Base-by-base conservation (phyloP, 2,329 filamentous ascomycete species). In the Cordyceps militaris region DNA sequence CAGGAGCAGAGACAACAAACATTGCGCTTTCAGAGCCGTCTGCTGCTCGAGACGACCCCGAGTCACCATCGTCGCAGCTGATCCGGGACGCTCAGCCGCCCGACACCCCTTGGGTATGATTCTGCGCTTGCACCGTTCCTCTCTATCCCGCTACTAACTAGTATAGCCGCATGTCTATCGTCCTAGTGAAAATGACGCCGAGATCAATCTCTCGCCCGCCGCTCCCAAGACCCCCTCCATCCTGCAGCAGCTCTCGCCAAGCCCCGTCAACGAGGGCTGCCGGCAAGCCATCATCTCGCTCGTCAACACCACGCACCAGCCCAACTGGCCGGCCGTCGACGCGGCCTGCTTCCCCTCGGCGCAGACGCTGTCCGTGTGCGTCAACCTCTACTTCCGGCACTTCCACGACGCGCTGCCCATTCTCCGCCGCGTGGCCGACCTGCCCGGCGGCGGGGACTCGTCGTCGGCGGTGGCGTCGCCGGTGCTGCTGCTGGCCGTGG, bases 371-470 rank as follows among this genome's bases (percentile, higher is more conserved):
- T 57, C 55, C n/a, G 21, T 43, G 10, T 57, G 55, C 26, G 38
- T 57, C 36, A 57, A 57, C 26, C 44, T 57, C 16, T 57, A 57
- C 23, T 57, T 57, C 23, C 55, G 55, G 26, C 55, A 57, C n/a
- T 57, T 57, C 23, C 55, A 57, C 26, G 44, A 57, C 13, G 30
- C 34, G 13, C 28, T 57, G 7, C 55, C 55, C 11, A 51, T 57
- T 24, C 34, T 57, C 13, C 21, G 47, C 11, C 55, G 55, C 28
- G 14, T 40, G n/a, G n/a, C n/a, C n/a, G 40, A 57, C 19, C 19
- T 23, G 36, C n/a, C 19, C 11, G 30, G 23, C 11, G n/a, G 19
- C n/a, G n/a, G n/a, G n/a, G n/a, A n/a, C n/a, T n/a, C n/a, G n/a
- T n/a, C n/a, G n/a, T n/a, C n/a, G n/a, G n/a, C n/a, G 16, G 42